These are phyloP conservation scores for Yamadazyma aaseri DNA, from an alignment of 1,139 yeast genomes.

Conservation along the genomic window DNA sequence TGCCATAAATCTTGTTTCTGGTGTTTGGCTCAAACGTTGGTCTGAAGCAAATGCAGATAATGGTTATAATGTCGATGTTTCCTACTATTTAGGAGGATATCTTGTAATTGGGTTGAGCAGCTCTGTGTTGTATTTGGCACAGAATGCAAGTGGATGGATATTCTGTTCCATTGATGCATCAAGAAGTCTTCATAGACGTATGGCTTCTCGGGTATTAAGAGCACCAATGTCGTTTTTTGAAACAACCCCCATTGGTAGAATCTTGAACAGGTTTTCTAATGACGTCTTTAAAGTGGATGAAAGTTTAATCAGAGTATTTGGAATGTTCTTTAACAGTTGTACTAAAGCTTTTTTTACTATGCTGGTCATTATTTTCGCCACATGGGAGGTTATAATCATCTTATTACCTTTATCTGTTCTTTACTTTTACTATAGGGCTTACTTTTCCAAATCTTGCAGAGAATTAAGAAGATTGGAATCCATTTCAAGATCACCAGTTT, in stretches of 20 bases:
- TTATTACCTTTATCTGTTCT: constrained; percentile 20
- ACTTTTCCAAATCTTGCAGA: constrained; percentile 36
- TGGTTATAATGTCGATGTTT: constrained; percentile 24
- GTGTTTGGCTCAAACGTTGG: constrained; percentile 35
- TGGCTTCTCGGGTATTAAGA: constrained; percentile 34
- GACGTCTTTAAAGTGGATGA: constrained; percentile 36
- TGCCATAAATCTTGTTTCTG: constrained; percentile 23
- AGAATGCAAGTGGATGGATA: constrained; percentile 31
- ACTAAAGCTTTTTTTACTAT: constrained; percentile 26
- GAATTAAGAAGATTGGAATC: constrained; percentile 34
- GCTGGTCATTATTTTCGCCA: constrained; percentile 29
- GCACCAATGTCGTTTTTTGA: constrained; percentile 46
- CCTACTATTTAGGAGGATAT: constrained; percentile 25
- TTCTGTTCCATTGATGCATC: constrained; percentile 32
- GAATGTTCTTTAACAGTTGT: constrained; percentile 22
- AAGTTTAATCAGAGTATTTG: constrained; percentile 25
- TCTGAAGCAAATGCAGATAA: constrained; percentile 29
- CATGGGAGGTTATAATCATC: constrained; percentile 23
- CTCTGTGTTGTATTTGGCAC: constrained; percentile 26
- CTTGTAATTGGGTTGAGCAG: constrained; percentile 26
- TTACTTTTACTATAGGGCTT: constrained; percentile 27
- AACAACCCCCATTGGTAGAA: constrained; percentile 41
- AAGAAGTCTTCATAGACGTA: constrained; percentile 31
- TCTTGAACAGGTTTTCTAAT: constrained; percentile 38
- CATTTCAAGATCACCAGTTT: constrained; percentile 30